Conservation (phyloP, 2,329 filamentous ascomycete species). For the Clarireedia sp. region DNA sequence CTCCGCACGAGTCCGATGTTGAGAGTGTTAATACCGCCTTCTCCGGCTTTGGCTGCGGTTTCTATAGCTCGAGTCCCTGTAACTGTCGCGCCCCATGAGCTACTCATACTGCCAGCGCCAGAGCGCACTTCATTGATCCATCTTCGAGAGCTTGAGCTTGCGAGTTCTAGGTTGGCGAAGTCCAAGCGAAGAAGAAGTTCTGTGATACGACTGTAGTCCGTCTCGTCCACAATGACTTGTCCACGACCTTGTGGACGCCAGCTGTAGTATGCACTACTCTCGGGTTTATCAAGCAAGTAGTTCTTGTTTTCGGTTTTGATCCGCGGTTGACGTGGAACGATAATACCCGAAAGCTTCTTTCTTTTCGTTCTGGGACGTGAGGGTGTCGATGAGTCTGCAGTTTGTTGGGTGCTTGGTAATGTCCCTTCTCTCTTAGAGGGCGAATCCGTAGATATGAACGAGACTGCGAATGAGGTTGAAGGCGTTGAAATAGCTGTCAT, state of each 20-base stretch:
- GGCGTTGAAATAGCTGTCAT: conserved; percentile 21
- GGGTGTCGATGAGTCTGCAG: conserved; percentile 3
- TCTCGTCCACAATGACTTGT: conserved; percentile 53
- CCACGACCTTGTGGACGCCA: conserved; percentile 59
- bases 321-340: conserved; percentile 55
- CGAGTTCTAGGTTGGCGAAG: conserved; percentile 58
- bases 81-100: conserved; percentile 45
- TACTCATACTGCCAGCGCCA: conserved; percentile 29
- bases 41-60: conserved; percentile 12
- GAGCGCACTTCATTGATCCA: conserved; percentile 63
- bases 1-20: conserved; percentile 39
- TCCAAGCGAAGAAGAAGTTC: conserved; percentile 67
- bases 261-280: conserved; percentile 52
- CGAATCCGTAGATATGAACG: conserved; percentile 10
- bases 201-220: conserved; percentile 57
- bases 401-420: conserved; percentile 6
- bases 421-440: conserved; percentile 6
- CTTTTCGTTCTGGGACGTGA: conserved; percentile 37
- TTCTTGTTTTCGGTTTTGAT: conserved; percentile 52
- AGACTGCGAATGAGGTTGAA: conserved; percentile 18
- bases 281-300: conserved; percentile 42
- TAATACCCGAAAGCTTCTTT: conserved; percentile 46
- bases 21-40: conserved; percentile 30
- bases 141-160: conserved; percentile 54
- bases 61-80: conserved; percentile 35